Base-by-base conservation (phyloP, 2,329 filamentous ascomycete species). In the Penicillium hordei region DNA sequence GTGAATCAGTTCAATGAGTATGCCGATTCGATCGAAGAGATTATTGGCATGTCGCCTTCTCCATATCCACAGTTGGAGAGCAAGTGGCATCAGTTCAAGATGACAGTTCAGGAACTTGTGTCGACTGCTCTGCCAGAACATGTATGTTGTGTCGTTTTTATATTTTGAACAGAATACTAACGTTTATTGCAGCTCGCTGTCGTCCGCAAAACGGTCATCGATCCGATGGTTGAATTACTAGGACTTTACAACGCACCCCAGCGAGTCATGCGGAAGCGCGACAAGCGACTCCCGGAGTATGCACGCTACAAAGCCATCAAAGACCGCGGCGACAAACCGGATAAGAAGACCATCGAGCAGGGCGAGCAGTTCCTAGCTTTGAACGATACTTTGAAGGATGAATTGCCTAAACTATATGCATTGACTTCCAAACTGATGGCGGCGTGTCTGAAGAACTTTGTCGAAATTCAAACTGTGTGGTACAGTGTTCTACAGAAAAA, bases 51-150 rank as follows among this genome's bases (percentile, higher is more conserved):
- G 21, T 77, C 79, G 1, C 87, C 88, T 13, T 89, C 89, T 49
- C 86, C 83, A 58, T 87, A 91, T 72, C 87, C 91, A 0, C 93
- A 97, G 72, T 80, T 95, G 40, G 93, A 97, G 75, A 93, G 89
- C 79, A 96, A 95, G 72, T 97, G 93, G 91, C 89, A 92, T 49
- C 90, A 89, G 60, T 94, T 96, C 75, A 93, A 92, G 64, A 86
- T 92, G 69, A 89, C 89, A 34, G 90, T 96, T 76, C 86, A 90
- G 63, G 93, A 97, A 68, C 86, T 97, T 63, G 88, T 93, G 68
- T 89, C 88, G 59, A 85, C 92, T 62, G 89, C 90, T 5, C 81
- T 97, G 23, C 89, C 92, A 59, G 89, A 93, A 65, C 93, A 97
- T 80, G 88, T 93, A 67, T 72, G 75, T 72, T 29, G 31, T 40